phyloP scores from a whole-genome alignment of 1,139 yeast species.

The Arxiozyma slooffiae region DNA sequence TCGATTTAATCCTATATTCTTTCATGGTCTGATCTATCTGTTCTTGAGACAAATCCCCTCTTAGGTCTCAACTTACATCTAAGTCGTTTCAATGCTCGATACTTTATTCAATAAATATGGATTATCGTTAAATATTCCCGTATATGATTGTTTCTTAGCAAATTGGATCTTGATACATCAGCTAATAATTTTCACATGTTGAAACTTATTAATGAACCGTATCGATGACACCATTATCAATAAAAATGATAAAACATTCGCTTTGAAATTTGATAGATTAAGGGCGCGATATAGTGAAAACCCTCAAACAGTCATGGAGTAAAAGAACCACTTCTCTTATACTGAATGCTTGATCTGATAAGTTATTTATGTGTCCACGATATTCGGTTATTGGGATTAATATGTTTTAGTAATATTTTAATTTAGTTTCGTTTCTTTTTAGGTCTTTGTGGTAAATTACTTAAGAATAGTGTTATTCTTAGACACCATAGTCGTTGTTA shows the following conservation, averaged over 20 bases:
- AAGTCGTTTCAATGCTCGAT: conserved; percentile 18
- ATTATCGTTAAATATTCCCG: conserved; percentile 14
- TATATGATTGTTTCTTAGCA: conserved; percentile 34
- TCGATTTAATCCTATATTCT: not conserved
- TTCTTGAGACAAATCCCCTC: conserved; percentile 11
- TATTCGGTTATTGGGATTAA: conserved; percentile 17
- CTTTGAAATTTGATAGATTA: conserved; percentile 46
- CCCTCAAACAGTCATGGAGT: conserved; percentile 16
- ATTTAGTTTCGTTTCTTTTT: conserved; percentile 16
- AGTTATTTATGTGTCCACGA: conserved; percentile 7
- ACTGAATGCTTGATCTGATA: conserved; percentile 11
- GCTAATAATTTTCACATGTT: conserved; percentile 39
- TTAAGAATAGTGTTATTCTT: conserved; percentile 13
- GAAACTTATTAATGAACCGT: conserved; percentile 39
- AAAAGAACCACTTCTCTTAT: conserved; percentile 1
- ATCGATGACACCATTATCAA: conserved; percentile 37
- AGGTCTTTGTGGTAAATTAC: conserved; percentile 24
- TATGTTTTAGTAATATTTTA: conserved; percentile 13
- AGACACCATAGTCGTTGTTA: too few species aligned
- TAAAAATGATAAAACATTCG: conserved; percentile 76
- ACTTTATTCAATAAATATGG: conserved; percentile 15
- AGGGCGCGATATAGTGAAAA: conserved; percentile 19
- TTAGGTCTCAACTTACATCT: conserved; percentile 18
- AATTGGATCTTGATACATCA: conserved; percentile 41
- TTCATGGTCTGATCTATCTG: conserved; percentile 8